Base-by-base conservation (phyloP, 441 rosid genomes). In the Erodium texanum region DNA sequence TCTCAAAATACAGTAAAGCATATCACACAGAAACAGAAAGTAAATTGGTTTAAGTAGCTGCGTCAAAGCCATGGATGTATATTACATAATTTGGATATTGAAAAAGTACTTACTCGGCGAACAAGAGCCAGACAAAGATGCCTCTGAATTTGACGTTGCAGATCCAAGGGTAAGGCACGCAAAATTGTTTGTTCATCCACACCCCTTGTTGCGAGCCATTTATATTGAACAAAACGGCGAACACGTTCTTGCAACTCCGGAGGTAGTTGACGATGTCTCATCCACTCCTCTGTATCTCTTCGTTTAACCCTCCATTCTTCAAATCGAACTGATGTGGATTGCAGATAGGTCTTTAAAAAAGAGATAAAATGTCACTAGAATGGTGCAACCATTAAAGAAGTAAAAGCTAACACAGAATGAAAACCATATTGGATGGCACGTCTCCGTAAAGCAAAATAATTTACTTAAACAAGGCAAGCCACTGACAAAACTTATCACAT, bases 201-300 rank as follows among this genome's bases (percentile, higher is more conserved):
- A 73, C 98, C 98, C 70, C 89, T 83, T 23, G 96, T 89, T 52
- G 97, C 92, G 54, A 90, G 79, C 98, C 98, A 93, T 77, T 85
- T 90, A 74, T 90, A 93, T 68, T 87, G 98, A 70, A 80, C 96
- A 71, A 86, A 90, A 48, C 92, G 82, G 18, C 86, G 81, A 62
- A 93, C 90, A 24, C 89, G 84, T 38, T 73, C 77, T 76, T 69
- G 86, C 77, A 93, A 74, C 67, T 86, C 95, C 74, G 83, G 91
- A 27, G 97, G 98, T 65, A 90, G 94, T 77, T 89, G 93, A 52
- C 97, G 97, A 77, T 93, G 98, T 76, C 82, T 83, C 97, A 90
- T 93, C 98, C 98, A 93, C 76, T 93, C 95, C 72, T 93, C 97
- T 0, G 96, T 89, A 76, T 93, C 98, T 77, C 98, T 85, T 76